Conservation (phyloP, 2,329 filamentous ascomycete species). For the Exophiala alcalophila region DNA sequence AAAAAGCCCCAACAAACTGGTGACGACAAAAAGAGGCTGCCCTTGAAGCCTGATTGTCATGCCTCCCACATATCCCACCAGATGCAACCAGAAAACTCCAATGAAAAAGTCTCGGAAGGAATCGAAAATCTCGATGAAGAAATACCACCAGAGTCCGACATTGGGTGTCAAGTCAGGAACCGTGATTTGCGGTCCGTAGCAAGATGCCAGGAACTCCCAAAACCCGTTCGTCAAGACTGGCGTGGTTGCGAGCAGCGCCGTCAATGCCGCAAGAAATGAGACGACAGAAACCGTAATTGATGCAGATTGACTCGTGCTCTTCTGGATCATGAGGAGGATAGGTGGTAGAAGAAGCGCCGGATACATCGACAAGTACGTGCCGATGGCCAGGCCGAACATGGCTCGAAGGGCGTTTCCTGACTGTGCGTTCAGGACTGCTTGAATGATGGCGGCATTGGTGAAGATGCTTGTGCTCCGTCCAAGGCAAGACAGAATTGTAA, state of each 20-base stretch:
- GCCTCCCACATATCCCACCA: conserved; percentile 83
- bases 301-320: conserved; percentile 28
- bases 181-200: conserved; percentile 88
- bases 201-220: conserved; percentile 83
- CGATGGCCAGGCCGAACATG: conserved; percentile 80
- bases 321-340: conserved; percentile 59
- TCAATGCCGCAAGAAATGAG: conserved; percentile 26
- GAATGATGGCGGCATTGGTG: conserved; percentile 81
- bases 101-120: conserved; percentile 96
- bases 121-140: conserved; percentile 99
- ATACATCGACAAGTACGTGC: conserved; percentile 89
- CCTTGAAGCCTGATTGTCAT: conserved; percentile 76
- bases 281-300: conserved; percentile 30
- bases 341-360: conserved; percentile 83
- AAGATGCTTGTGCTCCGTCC: conserved; percentile 86
- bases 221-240: conserved; percentile 66
- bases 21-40: conserved; percentile 82
- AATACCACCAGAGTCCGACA: conserved; percentile 98
- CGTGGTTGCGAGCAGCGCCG: conserved; percentile 22
- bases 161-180: conserved; percentile 93
- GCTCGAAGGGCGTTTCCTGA: conserved; percentile 69
- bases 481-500: conserved; percentile 86
- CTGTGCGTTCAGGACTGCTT: conserved; percentile 77
- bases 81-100: conserved; percentile 95
- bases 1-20: conserved; percentile 82